Evolutionary conservation across 2,329 filamentous ascomycete species (phyloP).

Genomic region (Nemania bipapillata): DNA sequence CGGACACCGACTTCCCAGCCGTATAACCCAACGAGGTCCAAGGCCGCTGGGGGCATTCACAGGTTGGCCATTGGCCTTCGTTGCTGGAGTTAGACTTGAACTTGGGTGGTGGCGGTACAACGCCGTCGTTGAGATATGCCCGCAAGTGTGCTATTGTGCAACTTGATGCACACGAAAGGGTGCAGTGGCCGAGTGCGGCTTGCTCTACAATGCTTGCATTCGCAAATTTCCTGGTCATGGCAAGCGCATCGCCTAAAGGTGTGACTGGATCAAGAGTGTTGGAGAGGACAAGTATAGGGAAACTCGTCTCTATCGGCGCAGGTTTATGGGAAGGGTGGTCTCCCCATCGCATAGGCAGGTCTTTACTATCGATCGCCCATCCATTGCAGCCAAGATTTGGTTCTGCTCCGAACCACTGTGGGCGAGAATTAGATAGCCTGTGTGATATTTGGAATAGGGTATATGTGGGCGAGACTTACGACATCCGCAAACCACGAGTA

Average conservation of each 20-base stretch:
- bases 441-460: neutral
- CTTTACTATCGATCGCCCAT: constrained; percentile 51
- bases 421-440: constrained; percentile 31
- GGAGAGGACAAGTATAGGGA: constrained; percentile 67
- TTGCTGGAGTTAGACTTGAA: constrained; percentile 40
- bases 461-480: constrained; percentile 42
- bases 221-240: constrained; percentile 54
- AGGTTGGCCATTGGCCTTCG: constrained; percentile 44
- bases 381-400: constrained; percentile 52
- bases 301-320: constrained; percentile 56
- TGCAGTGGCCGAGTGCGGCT: constrained; percentile 53
- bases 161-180: constrained; percentile 50
- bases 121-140: constrained; percentile 53
- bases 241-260: constrained; percentile 60
- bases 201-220: constrained; percentile 55
- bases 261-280: constrained; percentile 70
- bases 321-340: constrained; percentile 48
- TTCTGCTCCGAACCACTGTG: constrained; percentile 48
- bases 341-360: constrained; percentile 50
- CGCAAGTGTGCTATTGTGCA: constrained; percentile 53
- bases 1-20: constrained; percentile 3
- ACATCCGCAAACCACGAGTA: constrained; percentile 54
- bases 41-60: constrained; percentile 47
- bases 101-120: constrained; percentile 49
- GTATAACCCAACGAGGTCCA: constrained; percentile 38